Percentiles rank a stretch among this genome's conserved stretches.
These are phyloP conservation scores for Raffaelea arxii DNA, from an alignment of 2,329 filamentous ascomycete genomes.

Conservation along the genomic window DNA sequence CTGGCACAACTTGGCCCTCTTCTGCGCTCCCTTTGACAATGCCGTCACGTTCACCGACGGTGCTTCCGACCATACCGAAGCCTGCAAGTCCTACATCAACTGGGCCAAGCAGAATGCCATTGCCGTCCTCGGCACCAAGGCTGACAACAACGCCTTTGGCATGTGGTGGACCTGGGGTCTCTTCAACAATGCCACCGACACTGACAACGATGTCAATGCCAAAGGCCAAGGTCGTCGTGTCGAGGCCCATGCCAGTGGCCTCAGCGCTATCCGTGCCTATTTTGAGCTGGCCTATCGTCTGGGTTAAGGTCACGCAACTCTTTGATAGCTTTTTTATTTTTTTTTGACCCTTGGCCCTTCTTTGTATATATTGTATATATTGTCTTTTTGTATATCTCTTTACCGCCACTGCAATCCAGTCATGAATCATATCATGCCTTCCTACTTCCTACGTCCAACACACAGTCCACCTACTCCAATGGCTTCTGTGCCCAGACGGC, in stretches of 20 bases:
- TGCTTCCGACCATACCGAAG: slow-evolving; percentile 37
- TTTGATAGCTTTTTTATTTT: no score
- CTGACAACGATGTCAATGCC: slow-evolving; percentile 23
- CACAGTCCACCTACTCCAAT: neutral
- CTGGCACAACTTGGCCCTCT: slow-evolving; percentile 74
- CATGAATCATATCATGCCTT: no score
- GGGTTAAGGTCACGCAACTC: no score
- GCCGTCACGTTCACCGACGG: neutral
- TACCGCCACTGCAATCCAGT: no score
- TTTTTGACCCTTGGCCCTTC: no score
- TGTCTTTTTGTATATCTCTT: no score
- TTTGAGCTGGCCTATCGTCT: slow-evolving; percentile 38
- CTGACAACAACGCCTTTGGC: slow-evolving; percentile 62
- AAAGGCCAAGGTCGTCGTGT: slow-evolving; percentile 69
- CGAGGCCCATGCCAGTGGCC: slow-evolving; percentile 75
- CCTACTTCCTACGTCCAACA: no score
- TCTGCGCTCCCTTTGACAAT: slow-evolving; percentile 55
- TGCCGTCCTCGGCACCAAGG: slow-evolving; percentile 60
- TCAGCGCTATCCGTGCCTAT: slow-evolving; percentile 68
- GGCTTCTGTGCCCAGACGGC: neutral
- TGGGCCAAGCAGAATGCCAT: slow-evolving; percentile 74
- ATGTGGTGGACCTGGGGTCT: slow-evolving; percentile 69
- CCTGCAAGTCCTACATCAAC: slow-evolving; percentile 53
- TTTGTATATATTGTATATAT: no score
- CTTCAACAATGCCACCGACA: slow-evolving; percentile 34